Evolutionary conservation across 2,329 filamentous ascomycete genomes (phyloP).

Genomic region (Talaromyces sp.): DNA sequence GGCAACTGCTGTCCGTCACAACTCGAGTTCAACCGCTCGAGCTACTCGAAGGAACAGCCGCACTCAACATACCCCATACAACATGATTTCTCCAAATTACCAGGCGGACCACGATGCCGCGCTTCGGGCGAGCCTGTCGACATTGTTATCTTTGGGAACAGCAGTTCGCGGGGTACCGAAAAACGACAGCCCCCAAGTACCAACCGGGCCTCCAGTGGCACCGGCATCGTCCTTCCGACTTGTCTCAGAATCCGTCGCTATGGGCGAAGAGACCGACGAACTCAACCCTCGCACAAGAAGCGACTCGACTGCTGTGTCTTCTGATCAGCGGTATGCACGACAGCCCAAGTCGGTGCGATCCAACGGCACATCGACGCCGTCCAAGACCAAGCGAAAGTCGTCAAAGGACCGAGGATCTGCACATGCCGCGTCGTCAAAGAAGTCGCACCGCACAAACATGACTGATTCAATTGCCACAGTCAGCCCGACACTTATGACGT

Average conservation of each 20-base stretch:
- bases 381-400: constrained; percentile 25
- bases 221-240: constrained; percentile 51
- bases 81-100: constrained; percentile 67
- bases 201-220: constrained; percentile 19
- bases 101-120: constrained; percentile 91
- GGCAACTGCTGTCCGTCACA: constrained; percentile 31
- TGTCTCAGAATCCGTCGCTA: constrained; percentile 55
- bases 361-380: constrained; percentile 12
- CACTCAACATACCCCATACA: constrained; percentile 53
- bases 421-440: constrained; percentile 27
- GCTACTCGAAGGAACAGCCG: constrained; percentile 29
- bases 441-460: constrained; percentile 26
- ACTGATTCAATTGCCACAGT: constrained; percentile 33
- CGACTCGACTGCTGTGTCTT: constrained; percentile 15
- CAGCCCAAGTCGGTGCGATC: constrained; percentile 20
- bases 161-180: constrained; percentile 80
- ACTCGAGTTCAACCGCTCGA: constrained; percentile 30
- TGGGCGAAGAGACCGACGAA: constrained; percentile 38
- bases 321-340: constrained; percentile 19
- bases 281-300: constrained; percentile 16
- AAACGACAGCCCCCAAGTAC: constrained; percentile 28
- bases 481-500: constrained; percentile 59
- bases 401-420: constrained; percentile 34
- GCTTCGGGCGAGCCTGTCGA: constrained; percentile 86
- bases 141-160: constrained; percentile 87